phyloP scores from a whole-genome alignment of 2,329 filamentous ascomycete genomes.

The Periglandula ipomoeae region DNA sequence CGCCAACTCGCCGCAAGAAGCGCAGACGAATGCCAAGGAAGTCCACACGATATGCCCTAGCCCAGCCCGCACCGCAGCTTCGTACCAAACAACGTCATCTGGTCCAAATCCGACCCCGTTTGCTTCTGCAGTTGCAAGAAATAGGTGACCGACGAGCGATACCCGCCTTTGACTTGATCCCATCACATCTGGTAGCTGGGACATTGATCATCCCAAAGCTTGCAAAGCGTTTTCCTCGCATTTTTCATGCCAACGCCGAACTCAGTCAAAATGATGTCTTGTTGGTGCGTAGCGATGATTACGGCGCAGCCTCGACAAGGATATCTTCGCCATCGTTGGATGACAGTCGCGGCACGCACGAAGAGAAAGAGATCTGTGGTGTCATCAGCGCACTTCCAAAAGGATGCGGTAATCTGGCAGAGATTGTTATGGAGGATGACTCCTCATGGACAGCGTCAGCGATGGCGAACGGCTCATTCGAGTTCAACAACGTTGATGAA shows the following conservation, averaged over 20 bases:
- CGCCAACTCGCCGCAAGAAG: constrained; percentile 26
- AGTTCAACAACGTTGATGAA: constrained; percentile 53
- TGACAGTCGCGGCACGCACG: constrained; percentile 36
- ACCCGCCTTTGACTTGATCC: constrained; percentile 66
- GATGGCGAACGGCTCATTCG: constrained; percentile 49
- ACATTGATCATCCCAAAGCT: constrained; percentile 49
- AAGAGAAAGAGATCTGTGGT: constrained; percentile 50
- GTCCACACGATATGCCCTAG: constrained; percentile 57
- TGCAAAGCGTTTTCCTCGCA: constrained; percentile 50
- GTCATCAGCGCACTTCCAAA: constrained; percentile 54
- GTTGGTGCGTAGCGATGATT: constrained; percentile 62
- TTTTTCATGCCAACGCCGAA: constrained; percentile 54
- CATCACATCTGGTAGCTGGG: constrained; percentile 50
- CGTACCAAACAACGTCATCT: constrained; percentile 55
- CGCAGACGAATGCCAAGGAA: constrained; percentile 39
- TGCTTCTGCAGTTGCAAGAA: constrained; percentile 64
- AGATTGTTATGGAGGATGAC: constrained; percentile 59
- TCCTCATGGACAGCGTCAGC: constrained; percentile 47
- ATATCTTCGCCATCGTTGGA: constrained; percentile 21
- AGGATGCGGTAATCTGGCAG: constrained; percentile 41
- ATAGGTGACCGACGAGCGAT: constrained; percentile 52
- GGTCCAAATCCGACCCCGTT: constrained; percentile 55
- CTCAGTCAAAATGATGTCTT: constrained; percentile 62
- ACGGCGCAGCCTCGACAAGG: constrained; percentile 27
- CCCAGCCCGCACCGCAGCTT: constrained; percentile 54